A percentile compares a stretch with the other conserved stretches of the same genome.
Conservation (phyloP, 2,329 filamentous ascomycete species). For the Cyphellophora attinorum region DNA sequence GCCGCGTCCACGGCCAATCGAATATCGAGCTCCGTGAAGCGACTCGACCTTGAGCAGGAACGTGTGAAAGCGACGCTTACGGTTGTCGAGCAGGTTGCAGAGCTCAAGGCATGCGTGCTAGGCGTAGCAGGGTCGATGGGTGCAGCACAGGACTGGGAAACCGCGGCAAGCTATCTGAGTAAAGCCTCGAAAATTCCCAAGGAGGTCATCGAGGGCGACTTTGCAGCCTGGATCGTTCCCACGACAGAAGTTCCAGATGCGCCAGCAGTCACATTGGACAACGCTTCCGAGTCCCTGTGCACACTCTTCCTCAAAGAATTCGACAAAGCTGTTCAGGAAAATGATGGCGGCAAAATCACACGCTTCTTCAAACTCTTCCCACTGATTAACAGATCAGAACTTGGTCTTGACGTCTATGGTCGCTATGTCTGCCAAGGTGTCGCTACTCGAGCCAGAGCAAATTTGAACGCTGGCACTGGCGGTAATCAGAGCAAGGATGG, state of each 20-base stretch:
- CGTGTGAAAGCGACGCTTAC: constrained; percentile 81
- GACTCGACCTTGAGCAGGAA: constrained; percentile 81
- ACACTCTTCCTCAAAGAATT: constrained; percentile 89
- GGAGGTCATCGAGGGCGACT: constrained; percentile 70
- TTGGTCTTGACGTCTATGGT: constrained; percentile 89
- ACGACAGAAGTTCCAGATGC: constrained; percentile 92
- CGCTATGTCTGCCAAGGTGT: constrained; percentile 94
- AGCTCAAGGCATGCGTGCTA: constrained; percentile 92
- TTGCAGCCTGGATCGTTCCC: constrained; percentile 86
- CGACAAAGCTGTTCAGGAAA: constrained; percentile 77
- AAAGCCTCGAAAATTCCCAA: constrained; percentile 73
- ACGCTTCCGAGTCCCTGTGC: constrained; percentile 81
- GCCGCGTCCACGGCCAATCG: constrained; percentile 77
- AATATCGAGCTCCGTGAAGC: constrained; percentile 77
- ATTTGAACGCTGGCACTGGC: constrained; percentile 60
- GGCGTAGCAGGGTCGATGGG: constrained; percentile 95
- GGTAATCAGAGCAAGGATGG: constrained; percentile 58
- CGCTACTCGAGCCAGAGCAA: constrained; percentile 69
- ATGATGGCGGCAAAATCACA: constrained; percentile 82
- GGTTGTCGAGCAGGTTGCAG: constrained; percentile 91
- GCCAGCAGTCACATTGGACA: constrained; percentile 76
- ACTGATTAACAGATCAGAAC: constrained; percentile 77
- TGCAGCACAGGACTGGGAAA: constrained; percentile 96
- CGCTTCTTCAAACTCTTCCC: constrained; percentile 98
- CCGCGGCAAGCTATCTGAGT: constrained; percentile 79